A percentile compares a stretch with the other conserved stretches of the same genome.
Evolutionary conservation across 2,329 filamentous ascomycete genomes (phyloP).

Genomic region (Epichloe amarillans): DNA sequence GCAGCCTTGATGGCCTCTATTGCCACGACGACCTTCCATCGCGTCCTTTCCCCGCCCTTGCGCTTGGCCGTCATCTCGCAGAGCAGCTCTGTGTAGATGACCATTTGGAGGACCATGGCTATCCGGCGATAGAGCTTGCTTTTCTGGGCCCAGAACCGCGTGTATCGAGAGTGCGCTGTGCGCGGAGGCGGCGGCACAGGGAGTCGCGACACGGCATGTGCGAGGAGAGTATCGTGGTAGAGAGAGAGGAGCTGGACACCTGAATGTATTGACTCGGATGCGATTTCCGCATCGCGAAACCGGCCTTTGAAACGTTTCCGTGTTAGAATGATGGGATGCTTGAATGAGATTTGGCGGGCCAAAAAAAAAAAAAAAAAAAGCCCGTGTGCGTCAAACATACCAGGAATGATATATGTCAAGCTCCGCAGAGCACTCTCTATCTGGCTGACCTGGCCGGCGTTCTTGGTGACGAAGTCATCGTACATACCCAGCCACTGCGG

Average conservation of each 20-base stretch:
- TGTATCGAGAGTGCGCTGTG: conserved; percentile 51
- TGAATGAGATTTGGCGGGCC: neutral
- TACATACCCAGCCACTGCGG: conserved; percentile 59
- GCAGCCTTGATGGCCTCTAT: conserved; percentile 78
- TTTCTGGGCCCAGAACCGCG: conserved; percentile 50
- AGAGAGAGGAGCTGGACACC: conserved; percentile 80
- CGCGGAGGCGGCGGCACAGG: conserved; percentile 40
- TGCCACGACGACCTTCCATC: conserved; percentile 78
- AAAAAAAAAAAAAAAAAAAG: neutral
- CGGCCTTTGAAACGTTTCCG: conserved; percentile 41
- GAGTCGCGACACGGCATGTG: conserved; percentile 47
- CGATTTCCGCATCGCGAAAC: conserved; percentile 84
- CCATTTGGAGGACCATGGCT: conserved; percentile 72
- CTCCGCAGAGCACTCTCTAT: conserved; percentile 89
- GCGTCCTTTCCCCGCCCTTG: conserved; percentile 60
- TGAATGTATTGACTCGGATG: conserved; percentile 83
- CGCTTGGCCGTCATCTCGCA: conserved; percentile 95
- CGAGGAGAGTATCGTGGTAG: conserved; percentile 82
- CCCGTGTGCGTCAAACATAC: conserved; percentile 22
- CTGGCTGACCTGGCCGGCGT: conserved; percentile 83
- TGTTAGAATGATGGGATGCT: neutral
- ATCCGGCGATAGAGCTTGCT: conserved; percentile 64
- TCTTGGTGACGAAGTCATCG: conserved; percentile 86
- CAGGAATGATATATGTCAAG: conserved; percentile 90
- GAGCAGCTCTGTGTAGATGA: conserved; percentile 89